Base-by-base conservation (phyloP, 345 rosid species). In the Abelmoschus esculentus region DNA sequence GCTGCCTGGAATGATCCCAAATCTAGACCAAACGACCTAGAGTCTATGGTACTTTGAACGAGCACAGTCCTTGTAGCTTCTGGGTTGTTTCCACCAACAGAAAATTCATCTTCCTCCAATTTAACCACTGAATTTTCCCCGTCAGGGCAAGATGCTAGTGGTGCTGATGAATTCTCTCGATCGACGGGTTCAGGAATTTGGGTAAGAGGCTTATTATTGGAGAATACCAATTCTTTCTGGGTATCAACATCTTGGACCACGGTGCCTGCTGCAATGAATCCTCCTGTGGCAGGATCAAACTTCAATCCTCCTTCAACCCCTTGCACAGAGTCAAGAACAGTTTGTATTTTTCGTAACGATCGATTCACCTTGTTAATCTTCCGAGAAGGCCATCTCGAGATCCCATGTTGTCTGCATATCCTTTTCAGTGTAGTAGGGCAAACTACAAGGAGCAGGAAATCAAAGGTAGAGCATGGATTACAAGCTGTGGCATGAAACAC, bases 351-450 rank as follows among this genome's bases (percentile, higher is more conserved):
- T 77, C 57, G 81, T 50, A 93, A 67, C 0, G 97, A 90, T 55
- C 96, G 81, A 71, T 87, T 93, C 73, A 90, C 98, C 80, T 93
- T 93, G 72, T 89, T 93, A 69, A 93, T 89, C 83, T 93, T 92
- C 14, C 97, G 91, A 70, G 93, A 92, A 19, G 98, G 98, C 98
- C 98, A 92, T 74, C 98, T 87, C 19, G 84, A 83, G 65, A 90
- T 89, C 44, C 98, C 98, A 61, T 90, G 97, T 71, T 89, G 91
- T 77, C 98, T 87, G 83, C 98, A 93, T 76, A 93, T 93, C 74
- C 97, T 84, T 85, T 92, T 93, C 73, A 93, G 75, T 12, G 98
- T 93, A 31, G 98, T 93, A 5, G 98, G 98, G 82, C 97, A 90
- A 76, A 93, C 98, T 47, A 15, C 15, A 47, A 47, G n/a, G 17